Evolutionary conservation across 176 grass and related monocot genomes (phyloP).

Genomic region (Hordeum vulgare): DNA sequence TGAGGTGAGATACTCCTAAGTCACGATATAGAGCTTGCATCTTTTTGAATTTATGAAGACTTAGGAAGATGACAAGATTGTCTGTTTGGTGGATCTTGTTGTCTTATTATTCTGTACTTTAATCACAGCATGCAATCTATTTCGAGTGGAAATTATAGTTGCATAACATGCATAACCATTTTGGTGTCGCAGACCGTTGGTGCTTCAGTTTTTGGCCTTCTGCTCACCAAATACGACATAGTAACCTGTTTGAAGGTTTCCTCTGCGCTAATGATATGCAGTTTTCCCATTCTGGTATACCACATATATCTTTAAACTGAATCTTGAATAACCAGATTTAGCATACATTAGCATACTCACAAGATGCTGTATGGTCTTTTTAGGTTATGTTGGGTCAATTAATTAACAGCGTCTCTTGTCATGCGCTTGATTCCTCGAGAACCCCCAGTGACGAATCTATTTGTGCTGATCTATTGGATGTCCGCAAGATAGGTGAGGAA

Average conservation of each 20-base stretch:
- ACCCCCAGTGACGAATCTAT: constrained; percentile 44
- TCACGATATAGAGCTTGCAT: not conserved
- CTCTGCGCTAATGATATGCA: constrained; percentile 69
- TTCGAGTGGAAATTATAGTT: constrained; percentile 20
- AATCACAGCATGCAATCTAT: not conserved
- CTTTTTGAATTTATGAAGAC: not conserved
- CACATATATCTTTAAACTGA: not conserved
- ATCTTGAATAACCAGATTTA: constrained; percentile 5
- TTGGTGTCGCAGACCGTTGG: constrained; percentile 59
- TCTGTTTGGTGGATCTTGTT: not conserved
- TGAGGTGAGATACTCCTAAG: constrained; percentile 47
- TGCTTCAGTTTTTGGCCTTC: constrained; percentile 85
- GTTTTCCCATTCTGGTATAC: constrained; percentile 82
- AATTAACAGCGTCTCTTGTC: constrained; percentile 79
- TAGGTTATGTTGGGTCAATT: constrained; percentile 86
- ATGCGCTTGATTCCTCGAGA: constrained; percentile 71
- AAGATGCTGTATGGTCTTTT: constrained; percentile 29
- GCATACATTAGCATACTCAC: not conserved
- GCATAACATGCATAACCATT: constrained; percentile 1
- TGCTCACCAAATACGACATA: constrained; percentile 76
- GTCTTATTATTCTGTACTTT: constrained; percentile 2
- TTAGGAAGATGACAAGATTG: not conserved
- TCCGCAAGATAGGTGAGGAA: constrained; percentile 63
- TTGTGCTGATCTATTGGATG: constrained; percentile 53
- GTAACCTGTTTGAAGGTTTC: constrained; percentile 88